phyloP scores from a whole-genome alignment of 805 yeast genomes.

The Nakazawaea laoshanensis region DNA sequence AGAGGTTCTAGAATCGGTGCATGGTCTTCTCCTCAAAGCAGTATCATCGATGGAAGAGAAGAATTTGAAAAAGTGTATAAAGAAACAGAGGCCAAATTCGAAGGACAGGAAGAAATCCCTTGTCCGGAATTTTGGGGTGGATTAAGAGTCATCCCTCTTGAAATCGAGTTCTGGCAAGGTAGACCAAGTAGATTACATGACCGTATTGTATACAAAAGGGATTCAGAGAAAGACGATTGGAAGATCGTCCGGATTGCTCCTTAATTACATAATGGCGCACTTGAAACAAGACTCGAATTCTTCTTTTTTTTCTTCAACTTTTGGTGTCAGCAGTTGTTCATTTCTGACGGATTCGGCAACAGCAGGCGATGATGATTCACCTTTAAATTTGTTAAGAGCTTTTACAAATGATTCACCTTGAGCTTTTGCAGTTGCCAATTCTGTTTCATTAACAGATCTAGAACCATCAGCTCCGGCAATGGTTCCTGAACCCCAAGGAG shows the following conservation, averaged over 20 bases:
- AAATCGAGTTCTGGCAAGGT: conserved; percentile 98
- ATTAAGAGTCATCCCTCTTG: conserved; percentile 75
- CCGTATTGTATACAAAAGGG: conserved; percentile 65
- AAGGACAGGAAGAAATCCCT: conserved; percentile 63
- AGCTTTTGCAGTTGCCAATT: conserved; percentile 48
- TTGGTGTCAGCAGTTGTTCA: not conserved
- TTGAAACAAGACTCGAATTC: not conserved
- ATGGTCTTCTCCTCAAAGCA: conserved; percentile 90
- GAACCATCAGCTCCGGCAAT: conserved; percentile 72
- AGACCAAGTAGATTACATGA: conserved; percentile 86
- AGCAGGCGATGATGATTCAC: not conserved
- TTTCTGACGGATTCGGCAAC: not conserved
- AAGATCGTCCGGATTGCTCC: conserved; percentile 67
- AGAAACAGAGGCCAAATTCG: conserved; percentile 46
- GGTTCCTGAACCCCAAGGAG: conserved; percentile 86
- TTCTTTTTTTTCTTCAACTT: conserved; percentile 1
- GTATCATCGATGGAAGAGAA: conserved; percentile 45
- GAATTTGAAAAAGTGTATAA: conserved; percentile 50
- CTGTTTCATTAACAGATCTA: conserved; percentile 56
- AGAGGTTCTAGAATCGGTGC: conserved; percentile 93
- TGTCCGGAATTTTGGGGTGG: conserved; percentile 98
- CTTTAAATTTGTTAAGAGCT: conserved; percentile 25
- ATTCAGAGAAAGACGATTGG: conserved; percentile 45
- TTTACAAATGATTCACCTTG: conserved; percentile 65
- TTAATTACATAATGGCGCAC: conserved; percentile 10